phyloP scores from a whole-genome alignment of 2,329 filamentous ascomycete genomes.

The Aspergillus spinulosporus region DNA sequence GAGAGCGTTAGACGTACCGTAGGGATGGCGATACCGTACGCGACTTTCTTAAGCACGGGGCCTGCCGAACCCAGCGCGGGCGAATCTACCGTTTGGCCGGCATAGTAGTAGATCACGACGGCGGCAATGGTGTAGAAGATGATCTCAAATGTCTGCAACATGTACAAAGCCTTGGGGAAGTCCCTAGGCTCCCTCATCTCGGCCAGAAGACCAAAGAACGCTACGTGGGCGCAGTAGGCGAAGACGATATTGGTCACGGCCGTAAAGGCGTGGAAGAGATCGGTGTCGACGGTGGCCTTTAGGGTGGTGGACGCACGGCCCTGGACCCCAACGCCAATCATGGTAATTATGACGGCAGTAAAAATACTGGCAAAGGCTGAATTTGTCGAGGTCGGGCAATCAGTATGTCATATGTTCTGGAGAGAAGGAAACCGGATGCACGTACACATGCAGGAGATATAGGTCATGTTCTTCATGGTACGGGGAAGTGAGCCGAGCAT shows the following conservation, averaged over 20 bases:
- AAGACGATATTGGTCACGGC: constrained; percentile 16
- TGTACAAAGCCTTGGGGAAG: constrained; percentile 60
- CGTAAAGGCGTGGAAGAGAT: neutral
- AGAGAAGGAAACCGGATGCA: neutral
- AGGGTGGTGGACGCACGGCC: neutral
- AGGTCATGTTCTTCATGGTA: constrained; percentile 10
- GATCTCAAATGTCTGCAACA: constrained; percentile 59
- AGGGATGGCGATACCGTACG: constrained; percentile 66
- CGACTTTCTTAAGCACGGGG: constrained; percentile 56
- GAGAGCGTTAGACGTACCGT: constrained; percentile 11
- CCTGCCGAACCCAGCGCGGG: constrained; percentile 65
- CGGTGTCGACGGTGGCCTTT: neutral
- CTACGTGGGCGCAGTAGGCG: constrained; percentile 19
- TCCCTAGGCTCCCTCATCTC: constrained; percentile 61
- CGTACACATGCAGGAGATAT: constrained; percentile 10
- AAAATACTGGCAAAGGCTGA: constrained; percentile 59
- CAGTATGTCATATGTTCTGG: too few relatives aligned
- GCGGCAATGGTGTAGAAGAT: constrained; percentile 64
- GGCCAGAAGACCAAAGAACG: constrained; percentile 58
- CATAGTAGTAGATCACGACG: constrained; percentile 65
- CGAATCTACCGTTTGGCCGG: constrained; percentile 58
- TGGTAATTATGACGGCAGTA: constrained; percentile 62
- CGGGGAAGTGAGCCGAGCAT: constrained; percentile 55
- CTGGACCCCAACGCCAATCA: constrained; percentile 57
- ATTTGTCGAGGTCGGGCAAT: too few relatives aligned